These are phyloP conservation scores for Larix sibirica DNA, from an alignment of 83 land plant species.

Conservation along the genomic window DNA sequence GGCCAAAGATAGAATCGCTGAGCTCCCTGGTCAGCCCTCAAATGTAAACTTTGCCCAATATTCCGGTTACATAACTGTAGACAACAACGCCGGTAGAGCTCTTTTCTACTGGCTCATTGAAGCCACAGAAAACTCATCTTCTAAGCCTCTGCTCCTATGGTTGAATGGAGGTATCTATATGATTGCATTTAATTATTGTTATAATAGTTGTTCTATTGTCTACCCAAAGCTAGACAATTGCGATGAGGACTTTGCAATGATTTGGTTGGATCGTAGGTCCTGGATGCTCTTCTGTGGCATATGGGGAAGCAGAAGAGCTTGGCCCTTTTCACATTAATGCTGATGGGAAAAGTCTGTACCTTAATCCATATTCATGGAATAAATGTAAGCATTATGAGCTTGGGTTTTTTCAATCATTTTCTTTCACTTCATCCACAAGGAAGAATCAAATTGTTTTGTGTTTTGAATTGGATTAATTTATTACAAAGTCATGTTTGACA, in stretches of 20 bases:
- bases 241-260: not conserved
- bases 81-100: conserved; percentile 55
- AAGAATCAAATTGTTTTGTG: not conserved
- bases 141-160: conserved; percentile 75
- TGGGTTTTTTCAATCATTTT: not conserved
- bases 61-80: conserved; percentile 72
- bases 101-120: conserved; percentile 76
- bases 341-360: conserved; percentile 67
- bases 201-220: too few species aligned
- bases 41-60: conserved; percentile 60
- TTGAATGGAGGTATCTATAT: conserved; percentile 76
- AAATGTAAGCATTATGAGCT: conserved; percentile 36
- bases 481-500: too few species aligned
- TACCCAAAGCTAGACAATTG: too few species aligned
- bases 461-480: too few species aligned
- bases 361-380: conserved; percentile 83
- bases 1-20: conserved; percentile 35
- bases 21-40: conserved; percentile 75
- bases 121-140: conserved; percentile 26
- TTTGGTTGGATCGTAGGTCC: conserved; percentile 51
- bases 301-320: conserved; percentile 84
- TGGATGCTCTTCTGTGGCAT: conserved; percentile 89
- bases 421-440: not conserved
- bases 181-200: too few species aligned
- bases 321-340: conserved; percentile 73